Base-by-base conservation (phyloP, 805 yeast genomes). In the Wickerhamomyces xylosicus region DNA sequence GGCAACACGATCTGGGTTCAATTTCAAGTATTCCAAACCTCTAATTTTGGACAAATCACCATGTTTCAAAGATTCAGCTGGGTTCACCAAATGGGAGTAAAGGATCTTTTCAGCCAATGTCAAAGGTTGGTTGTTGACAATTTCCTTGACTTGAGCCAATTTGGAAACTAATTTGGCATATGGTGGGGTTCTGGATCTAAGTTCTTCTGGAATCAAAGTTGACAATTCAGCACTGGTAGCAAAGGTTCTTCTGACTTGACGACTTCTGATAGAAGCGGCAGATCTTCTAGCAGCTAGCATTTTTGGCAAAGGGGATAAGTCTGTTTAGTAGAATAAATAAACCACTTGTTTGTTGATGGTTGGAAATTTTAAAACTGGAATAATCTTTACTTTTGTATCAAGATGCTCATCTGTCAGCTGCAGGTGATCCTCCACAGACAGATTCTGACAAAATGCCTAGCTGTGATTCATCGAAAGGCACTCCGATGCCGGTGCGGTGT, bases 1-100 rank as follows among this genome's bases (percentile, higher is more conserved):
- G 36, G 97, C 97, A 45, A 90, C 97, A 64, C 97, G 79, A 64
- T 89, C 97, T 40, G 97, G 97, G 67, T 94, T 81, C 61, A 90
- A 74, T 68, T 90, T 90, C 64, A 89, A 74, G 69, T 92, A 92
- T 38, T 89, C 77, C 37, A 79, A 69, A 50, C 98, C 99, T 65
- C 98, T 77, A 46, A 81, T 64, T 49, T 73, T 71, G 38, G 66
- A 53, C 15, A 74, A 57, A 39, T 66, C 62, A 10, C 75, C 71
- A 15, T 69, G 66, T 46, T 69, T 74, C 47, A 85, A 72, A n/a
- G 79, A 67, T 54, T 84, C 95, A 52, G 84, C 90, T 29, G 96
- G 96, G 52, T 86, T 70, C 41, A 79, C 85, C 58, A 92, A 70
- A 63, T 92, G 99, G 17, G 96, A 85, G 62, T 92, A 92, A 46